Conservation (phyloP, 2,329 filamentous ascomycete species). For the Nigrospora sphaerica region DNA sequence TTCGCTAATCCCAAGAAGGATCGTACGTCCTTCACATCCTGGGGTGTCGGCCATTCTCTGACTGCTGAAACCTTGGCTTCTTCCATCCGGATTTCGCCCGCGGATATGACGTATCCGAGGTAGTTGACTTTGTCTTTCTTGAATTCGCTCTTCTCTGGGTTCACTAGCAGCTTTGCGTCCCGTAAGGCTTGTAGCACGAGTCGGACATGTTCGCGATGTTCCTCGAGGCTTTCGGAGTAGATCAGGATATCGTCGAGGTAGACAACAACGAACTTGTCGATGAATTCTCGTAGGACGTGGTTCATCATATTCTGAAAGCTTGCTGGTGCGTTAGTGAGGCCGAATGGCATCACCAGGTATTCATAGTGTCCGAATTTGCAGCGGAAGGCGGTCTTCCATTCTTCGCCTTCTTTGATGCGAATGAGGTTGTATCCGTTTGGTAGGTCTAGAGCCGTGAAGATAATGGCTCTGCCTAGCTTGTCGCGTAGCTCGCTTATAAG, state of each 20-base stretch:
- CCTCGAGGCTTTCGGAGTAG: too few relatives aligned
- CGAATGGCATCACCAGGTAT: constrained; percentile 22
- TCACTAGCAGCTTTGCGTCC: too few relatives aligned
- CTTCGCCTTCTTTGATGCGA: constrained; percentile 13
- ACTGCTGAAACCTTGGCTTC: too few relatives aligned
- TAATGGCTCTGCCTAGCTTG: constrained; percentile 6
- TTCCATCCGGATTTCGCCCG: too few relatives aligned
- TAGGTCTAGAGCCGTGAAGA: constrained; percentile 8
- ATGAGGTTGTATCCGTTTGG: constrained; percentile 9
- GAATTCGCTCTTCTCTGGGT: constrained; percentile 22
- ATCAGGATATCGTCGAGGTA: too few relatives aligned
- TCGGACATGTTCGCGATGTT: too few relatives aligned
- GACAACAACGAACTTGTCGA: too few relatives aligned
- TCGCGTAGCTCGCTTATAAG: constrained; percentile 13
- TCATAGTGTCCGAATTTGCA: constrained; percentile 17
- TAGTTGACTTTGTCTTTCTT: constrained; percentile 17
- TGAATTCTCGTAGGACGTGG: too few relatives aligned
- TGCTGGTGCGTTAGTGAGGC: constrained; percentile 11
- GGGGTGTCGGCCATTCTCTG: too few relatives aligned
- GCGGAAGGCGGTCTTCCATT: constrained; percentile 24
- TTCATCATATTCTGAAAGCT: constrained; percentile 7
- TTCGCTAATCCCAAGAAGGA: too few relatives aligned
- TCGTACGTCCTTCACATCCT: too few relatives aligned
- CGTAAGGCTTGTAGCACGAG: too few relatives aligned
- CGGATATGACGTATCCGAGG: constrained; percentile 21